These are phyloP conservation scores for Rhodotorula sphaerocarpa DNA, from an alignment of 768 basidiomycete species.

Conservation along the genomic window DNA sequence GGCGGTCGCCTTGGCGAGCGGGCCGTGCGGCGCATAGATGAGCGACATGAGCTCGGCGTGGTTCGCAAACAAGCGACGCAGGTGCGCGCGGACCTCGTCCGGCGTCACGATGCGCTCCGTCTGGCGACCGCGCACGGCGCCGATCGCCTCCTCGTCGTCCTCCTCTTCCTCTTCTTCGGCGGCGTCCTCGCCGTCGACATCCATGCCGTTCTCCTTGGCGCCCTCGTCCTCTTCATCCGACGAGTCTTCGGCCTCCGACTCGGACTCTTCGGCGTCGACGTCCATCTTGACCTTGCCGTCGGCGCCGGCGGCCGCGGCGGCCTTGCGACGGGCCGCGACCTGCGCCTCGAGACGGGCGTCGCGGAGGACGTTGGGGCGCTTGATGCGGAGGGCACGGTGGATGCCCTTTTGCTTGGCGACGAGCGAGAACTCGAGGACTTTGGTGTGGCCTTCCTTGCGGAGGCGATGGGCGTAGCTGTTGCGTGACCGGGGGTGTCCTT, in stretches of 20 bases:
- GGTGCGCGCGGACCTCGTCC: slow-evolving; percentile 87
- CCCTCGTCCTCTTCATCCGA: slow-evolving; percentile 52
- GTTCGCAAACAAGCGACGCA: slow-evolving; percentile 76
- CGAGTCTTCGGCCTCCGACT: slow-evolving; percentile 49
- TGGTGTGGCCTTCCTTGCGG: slow-evolving; percentile 87
- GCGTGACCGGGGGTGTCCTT: too few relatives aligned
- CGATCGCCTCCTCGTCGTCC: slow-evolving; percentile 49
- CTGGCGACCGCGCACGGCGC: slow-evolving; percentile 56
- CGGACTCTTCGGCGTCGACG: slow-evolving; percentile 40
- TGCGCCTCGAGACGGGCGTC: slow-evolving; percentile 13
- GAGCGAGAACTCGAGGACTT: slow-evolving; percentile 88
- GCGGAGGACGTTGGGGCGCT: slow-evolving; percentile 66
- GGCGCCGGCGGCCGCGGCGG: background rate
- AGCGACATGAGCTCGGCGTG: slow-evolving; percentile 74
- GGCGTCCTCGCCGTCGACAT: slow-evolving; percentile 51
- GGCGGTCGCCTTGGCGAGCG: slow-evolving; percentile 41
- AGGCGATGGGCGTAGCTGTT: slow-evolving; percentile 72
- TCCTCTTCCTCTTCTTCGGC: slow-evolving; percentile 48
- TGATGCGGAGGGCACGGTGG: slow-evolving; percentile 52
- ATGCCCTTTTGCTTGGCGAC: slow-evolving; percentile 64
- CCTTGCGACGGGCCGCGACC: background rate
- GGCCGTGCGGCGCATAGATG: slow-evolving; percentile 86
- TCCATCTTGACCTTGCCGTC: slow-evolving; percentile 40
- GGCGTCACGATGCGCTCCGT: slow-evolving; percentile 77
- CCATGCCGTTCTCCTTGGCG: slow-evolving; percentile 38